These are phyloP conservation scores for Glomus cerebriforme DNA, from an alignment of 192 early-diverging fungal species.

Conservation along the genomic window DNA sequence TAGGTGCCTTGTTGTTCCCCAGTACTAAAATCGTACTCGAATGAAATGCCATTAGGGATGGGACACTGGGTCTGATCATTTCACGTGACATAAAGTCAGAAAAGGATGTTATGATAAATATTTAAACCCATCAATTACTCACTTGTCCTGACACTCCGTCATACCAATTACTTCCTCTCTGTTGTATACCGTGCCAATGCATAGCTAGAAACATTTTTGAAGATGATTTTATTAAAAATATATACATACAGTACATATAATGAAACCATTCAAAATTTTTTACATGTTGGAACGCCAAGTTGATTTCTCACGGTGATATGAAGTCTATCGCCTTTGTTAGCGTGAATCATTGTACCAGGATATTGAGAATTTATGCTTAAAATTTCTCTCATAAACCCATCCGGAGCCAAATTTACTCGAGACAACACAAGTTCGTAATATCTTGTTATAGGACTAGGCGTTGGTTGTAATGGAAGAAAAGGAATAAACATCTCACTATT, in stretches of 20 bases:
- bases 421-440: neutral
- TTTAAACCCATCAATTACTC: neutral
- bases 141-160: constrained; percentile 9
- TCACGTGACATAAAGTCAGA: neutral
- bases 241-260: too few relatives aligned
- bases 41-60: neutral
- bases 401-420: neutral
- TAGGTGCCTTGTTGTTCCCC: constrained; percentile 46
- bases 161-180: constrained; percentile 40
- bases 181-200: constrained; percentile 49
- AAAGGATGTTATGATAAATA: neutral
- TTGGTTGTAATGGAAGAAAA: neutral
- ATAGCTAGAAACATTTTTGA: constrained; percentile 35
- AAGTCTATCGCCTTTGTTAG: neutral
- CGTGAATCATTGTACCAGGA: neutral
- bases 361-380: neutral
- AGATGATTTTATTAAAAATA: too few relatives aligned
- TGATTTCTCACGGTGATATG: neutral
- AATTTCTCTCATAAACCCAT: neutral
- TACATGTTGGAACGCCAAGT: neutral
- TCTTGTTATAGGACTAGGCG: neutral
- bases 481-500: neutral
- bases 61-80: constrained; percentile 36
- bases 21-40: neutral
- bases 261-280: neutral